Evolutionary conservation across 192 early-diverging fungal species (phyloP).

Genomic region (Umbelopsis isabellina): DNA sequence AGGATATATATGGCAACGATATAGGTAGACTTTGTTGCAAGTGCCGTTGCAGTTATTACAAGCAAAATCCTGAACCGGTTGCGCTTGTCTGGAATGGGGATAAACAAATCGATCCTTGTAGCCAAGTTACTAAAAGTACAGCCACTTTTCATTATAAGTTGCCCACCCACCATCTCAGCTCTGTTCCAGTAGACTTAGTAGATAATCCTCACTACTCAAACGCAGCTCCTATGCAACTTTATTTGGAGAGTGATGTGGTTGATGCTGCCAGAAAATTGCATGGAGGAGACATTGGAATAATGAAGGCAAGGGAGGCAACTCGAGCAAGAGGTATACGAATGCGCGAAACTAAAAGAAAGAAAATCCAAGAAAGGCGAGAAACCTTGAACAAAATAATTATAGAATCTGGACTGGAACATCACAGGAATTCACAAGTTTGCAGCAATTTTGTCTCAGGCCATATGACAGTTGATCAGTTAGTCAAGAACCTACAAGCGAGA

Average conservation of each 20-base stretch:
- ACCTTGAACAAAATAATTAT: too few species aligned
- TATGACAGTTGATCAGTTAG: too few species aligned
- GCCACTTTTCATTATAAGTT: background rate
- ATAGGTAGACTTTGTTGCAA: background rate
- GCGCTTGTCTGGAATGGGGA: background rate
- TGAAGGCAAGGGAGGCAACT: background rate
- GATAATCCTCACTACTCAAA: background rate
- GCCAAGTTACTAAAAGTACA: background rate
- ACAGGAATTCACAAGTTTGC: too few species aligned
- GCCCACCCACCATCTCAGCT: background rate
- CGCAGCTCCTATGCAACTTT: background rate
- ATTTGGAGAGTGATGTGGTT: background rate
- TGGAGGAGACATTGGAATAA: slow-evolving; percentile 7
- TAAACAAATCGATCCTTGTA: background rate
- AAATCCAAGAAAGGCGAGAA: too few species aligned
- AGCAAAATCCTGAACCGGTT: background rate
- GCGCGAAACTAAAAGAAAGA: too few species aligned
- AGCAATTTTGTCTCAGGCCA: too few species aligned
- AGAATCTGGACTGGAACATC: too few species aligned
- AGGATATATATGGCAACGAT: background rate
- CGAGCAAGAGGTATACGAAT: background rate
- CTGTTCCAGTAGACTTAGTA: background rate
- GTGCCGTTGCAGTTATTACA: background rate
- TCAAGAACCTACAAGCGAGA: too few species aligned
- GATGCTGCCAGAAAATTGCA: background rate